phyloP scores from a whole-genome alignment of 2,329 filamentous ascomycete species.

The Fusarium verticillioides region DNA sequence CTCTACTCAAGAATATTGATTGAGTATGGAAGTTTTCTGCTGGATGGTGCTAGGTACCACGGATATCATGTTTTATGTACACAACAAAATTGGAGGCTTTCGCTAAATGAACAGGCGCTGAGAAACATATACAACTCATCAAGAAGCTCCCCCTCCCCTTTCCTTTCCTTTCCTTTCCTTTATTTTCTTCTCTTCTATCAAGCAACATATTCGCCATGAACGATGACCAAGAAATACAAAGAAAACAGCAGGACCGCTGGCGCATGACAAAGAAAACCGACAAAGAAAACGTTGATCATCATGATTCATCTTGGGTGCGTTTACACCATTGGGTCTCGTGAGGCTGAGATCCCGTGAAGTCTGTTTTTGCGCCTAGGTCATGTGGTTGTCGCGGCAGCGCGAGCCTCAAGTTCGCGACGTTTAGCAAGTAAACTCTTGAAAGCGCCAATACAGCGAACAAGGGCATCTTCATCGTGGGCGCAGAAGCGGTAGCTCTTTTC shows the following conservation, averaged over 20 bases:
- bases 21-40: constrained; percentile 3
- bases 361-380: constrained; percentile 9
- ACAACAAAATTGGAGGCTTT: constrained; percentile 36
- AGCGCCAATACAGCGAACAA: constrained; percentile 87
- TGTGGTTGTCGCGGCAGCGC: constrained; percentile 48
- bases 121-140: constrained; percentile 18
- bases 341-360: not conserved
- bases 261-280: constrained; percentile 12
- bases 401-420: constrained; percentile 71
- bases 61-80: constrained; percentile 39
- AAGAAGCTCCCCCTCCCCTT: constrained; percentile 20
- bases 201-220: constrained; percentile 17
- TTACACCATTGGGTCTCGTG: constrained; percentile 9
- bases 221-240: constrained; percentile 6
- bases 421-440: constrained; percentile 87
- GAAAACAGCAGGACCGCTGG: constrained; percentile 21
- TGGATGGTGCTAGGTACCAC: constrained; percentile 11
- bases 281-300: constrained; percentile 41
- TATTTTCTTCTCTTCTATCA: constrained; percentile 15
- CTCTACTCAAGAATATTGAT: not conserved
- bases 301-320: constrained; percentile 37
- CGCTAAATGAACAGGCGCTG: constrained; percentile 26
- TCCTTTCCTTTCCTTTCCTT: not conserved
- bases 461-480: constrained; percentile 80
- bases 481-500: constrained; percentile 86